These are phyloP conservation scores for Aspergillus sojae DNA, from an alignment of 2,329 filamentous ascomycete species.

Conservation along the genomic window DNA sequence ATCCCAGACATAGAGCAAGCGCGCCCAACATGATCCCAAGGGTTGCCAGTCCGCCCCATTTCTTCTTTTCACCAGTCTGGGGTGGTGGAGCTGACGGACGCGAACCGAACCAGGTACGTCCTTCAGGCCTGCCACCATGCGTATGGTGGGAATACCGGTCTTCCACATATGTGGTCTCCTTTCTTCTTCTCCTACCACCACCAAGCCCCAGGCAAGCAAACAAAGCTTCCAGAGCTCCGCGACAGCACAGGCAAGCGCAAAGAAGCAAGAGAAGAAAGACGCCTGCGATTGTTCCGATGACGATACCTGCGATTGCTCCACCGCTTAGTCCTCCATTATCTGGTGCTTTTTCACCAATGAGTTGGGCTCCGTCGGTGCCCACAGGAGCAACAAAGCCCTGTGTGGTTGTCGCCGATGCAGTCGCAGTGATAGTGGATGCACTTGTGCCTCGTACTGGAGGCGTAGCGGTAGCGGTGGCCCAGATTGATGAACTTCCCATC, in stretches of 20 bases:
- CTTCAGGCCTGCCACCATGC: slow-evolving; percentile 29
- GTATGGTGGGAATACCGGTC: slow-evolving; percentile 41
- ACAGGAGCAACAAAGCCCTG: slow-evolving; percentile 50
- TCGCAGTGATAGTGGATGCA: slow-evolving; percentile 48
- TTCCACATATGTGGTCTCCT: slow-evolving; percentile 44
- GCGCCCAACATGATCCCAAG: slow-evolving; percentile 48
- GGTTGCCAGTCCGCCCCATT: slow-evolving; percentile 42
- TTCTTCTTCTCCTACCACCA: slow-evolving; percentile 37
- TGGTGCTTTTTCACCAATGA: slow-evolving; percentile 36
- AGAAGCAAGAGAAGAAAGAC: slow-evolving; percentile 49
- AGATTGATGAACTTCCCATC: slow-evolving; percentile 43
- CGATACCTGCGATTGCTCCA: slow-evolving; percentile 55
- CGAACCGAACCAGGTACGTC: slow-evolving; percentile 46
- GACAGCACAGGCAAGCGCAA: slow-evolving; percentile 48
- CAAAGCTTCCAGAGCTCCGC: slow-evolving; percentile 42
- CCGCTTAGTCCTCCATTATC: slow-evolving; percentile 46
- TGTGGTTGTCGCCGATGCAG: slow-evolving; percentile 44
- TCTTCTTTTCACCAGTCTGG: slow-evolving; percentile 39
- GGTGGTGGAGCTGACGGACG: slow-evolving; percentile 35
- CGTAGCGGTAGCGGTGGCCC: slow-evolving; percentile 41
- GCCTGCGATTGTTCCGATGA: slow-evolving; percentile 51
- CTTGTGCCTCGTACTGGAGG: slow-evolving; percentile 50
- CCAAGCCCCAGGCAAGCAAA: slow-evolving; percentile 46
- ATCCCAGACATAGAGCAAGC: slow-evolving; percentile 48
- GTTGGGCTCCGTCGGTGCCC: slow-evolving; percentile 43